phyloP scores from a whole-genome alignment of 1,284 basidiomycete genomes.

The Rhizoctonia solani region DNA sequence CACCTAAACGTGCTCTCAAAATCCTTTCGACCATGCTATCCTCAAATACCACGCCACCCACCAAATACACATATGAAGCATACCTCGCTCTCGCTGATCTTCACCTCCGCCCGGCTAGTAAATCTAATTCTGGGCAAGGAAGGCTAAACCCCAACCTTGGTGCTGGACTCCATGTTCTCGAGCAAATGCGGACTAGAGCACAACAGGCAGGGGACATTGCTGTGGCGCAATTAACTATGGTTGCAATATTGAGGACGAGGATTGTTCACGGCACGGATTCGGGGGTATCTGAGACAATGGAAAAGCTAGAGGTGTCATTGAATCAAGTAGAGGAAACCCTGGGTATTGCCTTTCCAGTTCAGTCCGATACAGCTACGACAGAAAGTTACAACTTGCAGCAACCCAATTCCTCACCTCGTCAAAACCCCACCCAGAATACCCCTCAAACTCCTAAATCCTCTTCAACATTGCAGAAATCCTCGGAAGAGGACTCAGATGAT shows the following conservation, averaged over 20 bases:
- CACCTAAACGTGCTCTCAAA: conserved; percentile 15
- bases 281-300: conserved; percentile 1
- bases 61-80: conserved; percentile 22
- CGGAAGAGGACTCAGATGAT: background rate
- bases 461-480: background rate
- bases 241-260: conserved; percentile 1
- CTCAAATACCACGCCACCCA: conserved; percentile 7
- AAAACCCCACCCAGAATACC: background rate
- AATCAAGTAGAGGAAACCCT: background rate
- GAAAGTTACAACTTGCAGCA: background rate
- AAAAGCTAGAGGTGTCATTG: conserved; percentile 7
- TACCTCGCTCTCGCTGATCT: conserved; percentile 27
- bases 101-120: background rate
- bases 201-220: background rate
- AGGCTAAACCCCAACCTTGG: conserved; percentile 21
- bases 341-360: background rate
- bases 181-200: conserved; percentile 14
- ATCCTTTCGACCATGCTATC: conserved; percentile 8
- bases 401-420: background rate
- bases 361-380: background rate
- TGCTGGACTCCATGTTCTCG: conserved; percentile 11
- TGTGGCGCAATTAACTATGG: background rate
- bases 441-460: conserved; percentile 23
- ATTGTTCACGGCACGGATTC: conserved; percentile 6
- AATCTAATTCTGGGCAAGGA: background rate